Evolutionary conservation across 108 stramenopile genomes (phyloP).

Genomic region (Mediolabrus comicus): DNA sequence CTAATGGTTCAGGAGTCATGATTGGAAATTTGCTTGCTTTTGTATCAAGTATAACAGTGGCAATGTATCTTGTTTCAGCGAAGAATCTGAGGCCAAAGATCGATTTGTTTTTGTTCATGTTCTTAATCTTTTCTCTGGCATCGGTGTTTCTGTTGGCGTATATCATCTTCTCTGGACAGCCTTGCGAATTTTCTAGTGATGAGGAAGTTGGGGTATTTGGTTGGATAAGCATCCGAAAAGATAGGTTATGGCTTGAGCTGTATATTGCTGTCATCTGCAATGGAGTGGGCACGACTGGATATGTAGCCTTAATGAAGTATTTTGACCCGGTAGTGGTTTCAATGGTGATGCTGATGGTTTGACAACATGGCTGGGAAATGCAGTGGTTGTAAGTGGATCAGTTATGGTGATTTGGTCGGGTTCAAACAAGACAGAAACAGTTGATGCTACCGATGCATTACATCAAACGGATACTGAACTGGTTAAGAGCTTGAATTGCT

Average conservation of each 20-base stretch:
- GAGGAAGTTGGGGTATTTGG: constrained; percentile 53
- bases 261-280: constrained; percentile 57
- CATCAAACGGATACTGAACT: constrained; percentile 11
- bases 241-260: constrained; percentile 55
- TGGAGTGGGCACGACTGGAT: constrained; percentile 62
- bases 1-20: neutral
- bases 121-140: constrained; percentile 50
- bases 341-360: constrained; percentile 47
- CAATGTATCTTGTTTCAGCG: constrained; percentile 51
- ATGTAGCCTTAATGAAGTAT: constrained; percentile 62
- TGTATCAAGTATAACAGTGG: constrained; percentile 31
- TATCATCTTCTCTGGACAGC: constrained; percentile 15
- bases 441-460: constrained; percentile 51
- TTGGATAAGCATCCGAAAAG: constrained; percentile 32
- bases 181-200: constrained; percentile 37
- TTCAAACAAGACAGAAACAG: constrained; percentile 42
- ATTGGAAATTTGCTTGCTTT: constrained; percentile 61
- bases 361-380: constrained; percentile 39
- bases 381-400: constrained; percentile 24
- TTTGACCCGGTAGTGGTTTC: constrained; percentile 64
- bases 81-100: constrained; percentile 45
- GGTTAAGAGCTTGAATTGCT: constrained; percentile 10
- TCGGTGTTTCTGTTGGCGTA: constrained; percentile 39
- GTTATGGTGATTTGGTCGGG: constrained; percentile 42
- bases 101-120: constrained; percentile 62